Evolutionary conservation across 2,329 filamentous ascomycete species (phyloP).

Genomic region (Bipolaris bicolor): DNA sequence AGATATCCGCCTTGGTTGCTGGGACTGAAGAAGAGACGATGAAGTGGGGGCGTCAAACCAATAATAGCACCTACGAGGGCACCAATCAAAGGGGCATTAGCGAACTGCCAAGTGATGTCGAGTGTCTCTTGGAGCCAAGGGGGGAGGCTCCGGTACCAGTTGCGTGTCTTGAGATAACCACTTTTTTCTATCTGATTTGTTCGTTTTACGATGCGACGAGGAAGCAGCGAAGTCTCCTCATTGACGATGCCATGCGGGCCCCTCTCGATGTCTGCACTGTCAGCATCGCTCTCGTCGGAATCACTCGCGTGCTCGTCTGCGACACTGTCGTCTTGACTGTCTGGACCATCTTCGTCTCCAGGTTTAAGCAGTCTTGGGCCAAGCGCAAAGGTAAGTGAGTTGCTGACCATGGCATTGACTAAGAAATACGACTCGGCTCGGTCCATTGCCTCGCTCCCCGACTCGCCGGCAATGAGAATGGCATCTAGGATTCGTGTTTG

Average conservation of each 20-base stretch:
- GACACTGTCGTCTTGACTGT: constrained; percentile 33
- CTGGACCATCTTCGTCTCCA: constrained; percentile 50
- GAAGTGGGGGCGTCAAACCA: constrained; percentile 65
- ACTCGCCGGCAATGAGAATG: constrained; percentile 54
- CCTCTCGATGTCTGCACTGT: constrained; percentile 30
- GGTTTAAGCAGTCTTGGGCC: constrained; percentile 64
- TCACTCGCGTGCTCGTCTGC: constrained; percentile 2
- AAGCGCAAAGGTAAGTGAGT: constrained; percentile 68
- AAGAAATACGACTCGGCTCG: constrained; percentile 70
- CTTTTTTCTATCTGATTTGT: constrained; percentile 39
- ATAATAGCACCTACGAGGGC: constrained; percentile 64
- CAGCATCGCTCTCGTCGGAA: constrained; percentile 33
- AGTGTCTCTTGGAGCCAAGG: constrained; percentile 49
- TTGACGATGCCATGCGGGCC: constrained; percentile 40
- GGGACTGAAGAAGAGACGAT: constrained; percentile 66
- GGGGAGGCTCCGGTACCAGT: constrained; percentile 47
- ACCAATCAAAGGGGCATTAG: constrained; percentile 68
- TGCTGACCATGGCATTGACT: constrained; percentile 68
- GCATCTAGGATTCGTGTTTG: constrained; percentile 63
- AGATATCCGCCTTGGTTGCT: constrained; percentile 66
- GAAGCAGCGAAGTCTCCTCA: constrained; percentile 61
- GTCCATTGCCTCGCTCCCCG: constrained; percentile 57
- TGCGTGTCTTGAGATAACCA: constrained; percentile 43
- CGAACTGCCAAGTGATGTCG: constrained; percentile 57
- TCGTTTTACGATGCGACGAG: constrained; percentile 42